phyloP scores from a whole-genome alignment of 495 filamentous ascomycete genomes.

The Hypoxylon fuscum region DNA sequence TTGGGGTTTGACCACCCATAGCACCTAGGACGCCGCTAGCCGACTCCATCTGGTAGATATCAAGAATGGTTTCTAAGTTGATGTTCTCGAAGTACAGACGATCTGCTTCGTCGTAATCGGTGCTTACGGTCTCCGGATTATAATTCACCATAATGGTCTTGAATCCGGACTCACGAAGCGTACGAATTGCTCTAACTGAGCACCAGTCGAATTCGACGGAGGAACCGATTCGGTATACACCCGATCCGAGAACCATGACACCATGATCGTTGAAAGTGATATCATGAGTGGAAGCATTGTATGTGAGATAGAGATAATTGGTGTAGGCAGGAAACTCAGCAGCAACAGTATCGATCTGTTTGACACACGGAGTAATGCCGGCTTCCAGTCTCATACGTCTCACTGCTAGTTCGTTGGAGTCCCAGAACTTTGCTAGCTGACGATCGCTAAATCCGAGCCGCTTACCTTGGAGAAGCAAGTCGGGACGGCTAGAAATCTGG shows the following conservation, averaged over 20 bases:
- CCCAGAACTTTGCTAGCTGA: slow-evolving; percentile 93
- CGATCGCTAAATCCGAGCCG: slow-evolving; percentile 92
- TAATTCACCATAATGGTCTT: slow-evolving; percentile 99
- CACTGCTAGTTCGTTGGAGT: slow-evolving; percentile 89
- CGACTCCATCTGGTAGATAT: slow-evolving; percentile 91
- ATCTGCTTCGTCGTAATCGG: slow-evolving; percentile 97
- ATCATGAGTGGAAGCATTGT: slow-evolving; percentile 90
- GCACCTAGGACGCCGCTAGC: slow-evolving; percentile 93
- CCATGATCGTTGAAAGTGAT: slow-evolving; percentile 86
- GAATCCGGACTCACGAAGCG: slow-evolving; percentile 83
- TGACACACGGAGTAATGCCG: slow-evolving; percentile 87
- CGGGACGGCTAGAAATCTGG: slow-evolving; percentile 63
- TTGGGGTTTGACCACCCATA: slow-evolving; percentile 97
- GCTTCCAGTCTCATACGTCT: slow-evolving; percentile 82
- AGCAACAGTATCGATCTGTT: slow-evolving; percentile 98
- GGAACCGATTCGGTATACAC: slow-evolving; percentile 96
- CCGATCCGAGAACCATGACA: slow-evolving; percentile 95
- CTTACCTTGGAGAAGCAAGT: slow-evolving; percentile 82
- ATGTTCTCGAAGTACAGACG: slow-evolving; percentile 98
- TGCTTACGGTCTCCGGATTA: slow-evolving; percentile 94
- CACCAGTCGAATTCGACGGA: slow-evolving; percentile 99
- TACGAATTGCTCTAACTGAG: slow-evolving; percentile 94
- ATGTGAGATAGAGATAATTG: slow-evolving; percentile 97
- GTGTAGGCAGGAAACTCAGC: slow-evolving; percentile 95
- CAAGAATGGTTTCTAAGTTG: slow-evolving; percentile 90